Base-by-base conservation (phyloP, 441 rosid species). In the Adansonia rubrostipa region DNA sequence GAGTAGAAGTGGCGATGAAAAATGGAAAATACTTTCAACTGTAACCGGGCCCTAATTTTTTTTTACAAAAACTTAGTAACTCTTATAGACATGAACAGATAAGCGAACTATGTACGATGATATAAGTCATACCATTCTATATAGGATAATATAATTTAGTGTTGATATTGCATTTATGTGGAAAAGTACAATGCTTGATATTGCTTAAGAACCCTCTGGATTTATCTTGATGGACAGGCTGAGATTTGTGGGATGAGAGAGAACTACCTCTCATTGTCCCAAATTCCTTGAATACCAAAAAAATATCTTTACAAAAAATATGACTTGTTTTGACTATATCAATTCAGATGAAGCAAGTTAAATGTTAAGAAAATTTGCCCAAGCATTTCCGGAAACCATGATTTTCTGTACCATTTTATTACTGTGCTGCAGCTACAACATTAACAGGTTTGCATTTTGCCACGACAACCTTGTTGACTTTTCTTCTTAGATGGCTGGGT, bases 381-480 rank as follows among this genome's bases (percentile, higher is more conserved):
- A 0, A 60, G 10, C 10, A 36, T 73, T 58, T 78, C 60, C 68
- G 3, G 6, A 9, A 2, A 9, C 57, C 68, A 81, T 87, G 73
- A 86, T 65, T 58, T 71, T 75, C 33, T 82, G 61, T 80, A 72
- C 53, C 20, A 54, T 64, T 42, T 80, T 33, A 71, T 63, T 75
- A 51, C 74, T 79, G 51, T 76, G 77, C 48, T 79, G 92, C 98
- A 96, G 99, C 99, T 79, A 92, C 98, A 9, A 94, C 99, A 24
- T 87, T 96, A 84, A 96, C 98, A 45, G 99, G 99, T 74, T 85
- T 96, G 84, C 99, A 96, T 88, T 96, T 96, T 86, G 94, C 90
- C 61, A 96, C 97, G 3, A 96, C 99, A n/a, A 94, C 99, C 73
- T 73, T 88, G 79, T 77, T 96, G 87, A 96, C 99, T 3, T 44